Evolutionary conservation across 805 yeast genomes (phyloP).

Genomic region (Wickerhamomyces queroliae): DNA sequence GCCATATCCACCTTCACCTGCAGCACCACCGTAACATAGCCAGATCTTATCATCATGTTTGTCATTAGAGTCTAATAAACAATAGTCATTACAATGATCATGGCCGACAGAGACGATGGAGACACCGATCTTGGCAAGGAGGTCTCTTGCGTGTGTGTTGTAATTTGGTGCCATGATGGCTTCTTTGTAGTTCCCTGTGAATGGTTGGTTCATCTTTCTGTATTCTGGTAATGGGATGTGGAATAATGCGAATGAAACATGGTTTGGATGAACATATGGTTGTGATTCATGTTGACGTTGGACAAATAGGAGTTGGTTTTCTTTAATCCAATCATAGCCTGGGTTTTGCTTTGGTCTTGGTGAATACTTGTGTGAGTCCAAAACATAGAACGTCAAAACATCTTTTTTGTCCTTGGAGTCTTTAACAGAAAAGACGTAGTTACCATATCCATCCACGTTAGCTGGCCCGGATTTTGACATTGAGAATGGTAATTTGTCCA

Average conservation of each 20-base stretch:
- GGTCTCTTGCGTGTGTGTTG: conserved; percentile 60
- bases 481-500: conserved; percentile 60
- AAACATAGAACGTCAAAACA: conserved; percentile 59
- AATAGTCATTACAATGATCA: conserved; percentile 93
- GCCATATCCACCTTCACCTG: conserved; percentile 95
- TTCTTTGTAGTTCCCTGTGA: conserved; percentile 66
- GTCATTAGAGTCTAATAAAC: conserved; percentile 50
- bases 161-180: conserved; percentile 71
- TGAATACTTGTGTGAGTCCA: conserved; percentile 82
- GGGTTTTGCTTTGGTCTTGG: conserved; percentile 57
- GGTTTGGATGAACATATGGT: conserved; percentile 28
- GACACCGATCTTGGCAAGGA: conserved; percentile 63
- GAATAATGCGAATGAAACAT: conserved; percentile 81
- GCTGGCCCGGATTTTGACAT: conserved; percentile 57
- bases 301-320: conserved; percentile 58
- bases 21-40: conserved; percentile 93
- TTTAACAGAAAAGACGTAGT: conserved; percentile 54
- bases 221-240: conserved; percentile 94
- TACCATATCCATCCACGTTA: conserved; percentile 77
- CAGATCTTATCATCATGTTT: conserved; percentile 39
- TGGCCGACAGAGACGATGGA: conserved; percentile 81
- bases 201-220: conserved; percentile 36
- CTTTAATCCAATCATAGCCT: conserved; percentile 85
- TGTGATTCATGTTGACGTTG: conserved; percentile 27
- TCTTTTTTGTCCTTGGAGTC: conserved; percentile 33